Conservation (phyloP, 345 rosid genomes). For the Salix caprea region DNA sequence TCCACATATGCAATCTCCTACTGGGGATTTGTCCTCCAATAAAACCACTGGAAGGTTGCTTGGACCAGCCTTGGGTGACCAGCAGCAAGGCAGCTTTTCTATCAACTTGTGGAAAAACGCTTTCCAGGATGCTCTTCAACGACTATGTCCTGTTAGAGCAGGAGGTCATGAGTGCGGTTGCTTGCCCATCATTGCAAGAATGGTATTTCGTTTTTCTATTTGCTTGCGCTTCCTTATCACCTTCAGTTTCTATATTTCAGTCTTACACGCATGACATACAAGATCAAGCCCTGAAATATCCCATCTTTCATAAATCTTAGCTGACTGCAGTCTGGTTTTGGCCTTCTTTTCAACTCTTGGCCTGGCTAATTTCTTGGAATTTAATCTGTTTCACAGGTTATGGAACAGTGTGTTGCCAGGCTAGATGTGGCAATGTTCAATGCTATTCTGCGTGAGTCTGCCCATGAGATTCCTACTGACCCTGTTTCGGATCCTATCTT, state of each 20-base stretch:
- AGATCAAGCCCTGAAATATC: neutral
- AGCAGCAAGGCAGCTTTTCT: slow-evolving; percentile 76
- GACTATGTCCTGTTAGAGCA: slow-evolving; percentile 86
- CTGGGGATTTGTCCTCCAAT: slow-evolving; percentile 33
- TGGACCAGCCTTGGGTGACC: slow-evolving; percentile 76
- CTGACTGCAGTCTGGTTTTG: neutral
- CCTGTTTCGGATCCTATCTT: slow-evolving; percentile 90
- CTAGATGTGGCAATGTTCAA: slow-evolving; percentile 97
- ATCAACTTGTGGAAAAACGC: slow-evolving; percentile 72
- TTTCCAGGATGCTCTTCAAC: slow-evolving; percentile 68
- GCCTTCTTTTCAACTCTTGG: slow-evolving; percentile 2
- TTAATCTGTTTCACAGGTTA: slow-evolving; percentile 47
- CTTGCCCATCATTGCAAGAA: slow-evolving; percentile 67
- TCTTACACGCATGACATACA: neutral
- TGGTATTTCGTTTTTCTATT: slow-evolving; percentile 38
- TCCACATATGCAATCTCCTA: slow-evolving; percentile 84
- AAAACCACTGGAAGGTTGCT: slow-evolving; percentile 45
- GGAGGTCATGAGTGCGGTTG: slow-evolving; percentile 92
- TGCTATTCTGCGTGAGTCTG: slow-evolving; percentile 91
- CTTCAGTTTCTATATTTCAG: slow-evolving; percentile 9
- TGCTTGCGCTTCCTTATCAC: slow-evolving; percentile 1
- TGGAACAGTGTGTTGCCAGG: slow-evolving; percentile 76
- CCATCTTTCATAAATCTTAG: neutral
- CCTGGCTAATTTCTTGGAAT: slow-evolving; percentile 1
- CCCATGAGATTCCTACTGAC: slow-evolving; percentile 87